Conservation (phyloP, 2,329 filamentous ascomycete genomes). For the Beauveria medogensis region DNA sequence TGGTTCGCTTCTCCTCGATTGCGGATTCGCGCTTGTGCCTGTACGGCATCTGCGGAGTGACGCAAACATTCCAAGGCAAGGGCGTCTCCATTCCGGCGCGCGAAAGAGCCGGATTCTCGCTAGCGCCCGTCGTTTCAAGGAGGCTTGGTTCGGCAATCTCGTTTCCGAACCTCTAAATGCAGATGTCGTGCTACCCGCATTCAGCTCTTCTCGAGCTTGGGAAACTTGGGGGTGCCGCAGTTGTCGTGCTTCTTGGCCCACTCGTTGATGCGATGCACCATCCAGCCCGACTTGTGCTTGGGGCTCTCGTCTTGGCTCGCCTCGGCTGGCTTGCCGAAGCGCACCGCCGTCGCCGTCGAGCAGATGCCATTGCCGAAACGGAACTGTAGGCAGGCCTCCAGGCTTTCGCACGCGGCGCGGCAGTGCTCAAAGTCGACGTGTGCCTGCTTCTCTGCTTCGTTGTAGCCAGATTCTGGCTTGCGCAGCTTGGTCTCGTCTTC, state of each 20-base stretch:
- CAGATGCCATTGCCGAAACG: constrained; percentile 32
- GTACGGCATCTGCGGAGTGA: neutral
- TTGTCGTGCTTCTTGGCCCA: constrained; percentile 31
- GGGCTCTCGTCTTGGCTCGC: constrained; percentile 21
- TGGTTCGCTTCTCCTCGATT: neutral
- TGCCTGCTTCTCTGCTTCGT: constrained; percentile 31
- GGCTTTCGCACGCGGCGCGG: constrained; percentile 33
- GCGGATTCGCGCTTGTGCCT: too few relatives aligned
- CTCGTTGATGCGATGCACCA: constrained; percentile 29
- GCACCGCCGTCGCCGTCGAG: constrained; percentile 26
- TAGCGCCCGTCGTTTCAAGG: neutral
- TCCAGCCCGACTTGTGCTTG: constrained; percentile 33
- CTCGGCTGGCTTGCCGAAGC: constrained; percentile 30
- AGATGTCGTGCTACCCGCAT: too few relatives aligned
- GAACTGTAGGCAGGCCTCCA: constrained; percentile 33
- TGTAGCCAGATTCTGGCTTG: constrained; percentile 26
- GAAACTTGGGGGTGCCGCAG: constrained; percentile 27
- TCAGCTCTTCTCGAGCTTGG: constrained; percentile 13
- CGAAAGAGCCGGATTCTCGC: neutral
- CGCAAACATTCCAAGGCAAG: neutral
- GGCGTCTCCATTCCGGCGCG: neutral
- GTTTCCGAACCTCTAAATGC: neutral
- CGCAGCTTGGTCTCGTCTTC: constrained; percentile 22
- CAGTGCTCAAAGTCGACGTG: constrained; percentile 36
- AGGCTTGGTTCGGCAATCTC: neutral